phyloP scores from a whole-genome alignment of 192 early-diverging fungal species.

The Podila clonocystis region DNA sequence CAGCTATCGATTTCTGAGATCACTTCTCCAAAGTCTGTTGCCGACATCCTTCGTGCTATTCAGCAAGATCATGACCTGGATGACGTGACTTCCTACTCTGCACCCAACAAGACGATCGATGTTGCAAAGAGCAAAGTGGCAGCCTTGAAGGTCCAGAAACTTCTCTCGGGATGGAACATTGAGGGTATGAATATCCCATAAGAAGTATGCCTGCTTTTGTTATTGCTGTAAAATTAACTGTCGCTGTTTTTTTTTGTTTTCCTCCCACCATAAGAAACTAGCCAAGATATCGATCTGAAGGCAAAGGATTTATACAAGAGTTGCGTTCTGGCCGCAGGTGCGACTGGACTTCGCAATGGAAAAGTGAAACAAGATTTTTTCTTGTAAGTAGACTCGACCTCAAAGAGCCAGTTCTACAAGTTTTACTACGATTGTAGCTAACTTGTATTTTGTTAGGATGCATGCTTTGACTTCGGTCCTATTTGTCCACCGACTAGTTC shows the following conservation, averaged over 20 bases:
- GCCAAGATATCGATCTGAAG: constrained; percentile 47
- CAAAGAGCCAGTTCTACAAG: too few species aligned
- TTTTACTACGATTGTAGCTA: too few species aligned
- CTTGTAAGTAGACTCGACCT: constrained; percentile 33
- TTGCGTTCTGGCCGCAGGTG: constrained; percentile 48
- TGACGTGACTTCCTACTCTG: constrained; percentile 12
- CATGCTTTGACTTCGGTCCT: constrained; percentile 65
- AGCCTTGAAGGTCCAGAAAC: constrained; percentile 29
- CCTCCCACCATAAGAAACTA: constrained; percentile 6
- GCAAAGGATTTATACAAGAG: constrained; percentile 53
- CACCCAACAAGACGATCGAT: constrained; percentile 6
- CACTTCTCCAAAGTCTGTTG: constrained; percentile 25
- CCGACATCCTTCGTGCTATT: constrained; percentile 48
- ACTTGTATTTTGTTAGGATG: constrained; percentile 45
- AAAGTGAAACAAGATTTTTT: constrained; percentile 58
- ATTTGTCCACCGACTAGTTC: constrained; percentile 57
- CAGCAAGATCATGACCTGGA: constrained; percentile 43
- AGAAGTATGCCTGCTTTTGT: not conserved
- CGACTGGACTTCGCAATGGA: constrained; percentile 39
- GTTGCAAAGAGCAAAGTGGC: constrained; percentile 8
- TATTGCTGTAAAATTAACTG: not conserved
- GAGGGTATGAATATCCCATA: constrained; percentile 4
- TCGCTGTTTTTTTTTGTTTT: not conserved
- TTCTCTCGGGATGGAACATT: constrained; percentile 55
- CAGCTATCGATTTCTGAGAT: constrained; percentile 12